These are phyloP conservation scores for Lenzites betulinus DNA, from an alignment of 768 basidiomycete genomes.

Conservation along the genomic window DNA sequence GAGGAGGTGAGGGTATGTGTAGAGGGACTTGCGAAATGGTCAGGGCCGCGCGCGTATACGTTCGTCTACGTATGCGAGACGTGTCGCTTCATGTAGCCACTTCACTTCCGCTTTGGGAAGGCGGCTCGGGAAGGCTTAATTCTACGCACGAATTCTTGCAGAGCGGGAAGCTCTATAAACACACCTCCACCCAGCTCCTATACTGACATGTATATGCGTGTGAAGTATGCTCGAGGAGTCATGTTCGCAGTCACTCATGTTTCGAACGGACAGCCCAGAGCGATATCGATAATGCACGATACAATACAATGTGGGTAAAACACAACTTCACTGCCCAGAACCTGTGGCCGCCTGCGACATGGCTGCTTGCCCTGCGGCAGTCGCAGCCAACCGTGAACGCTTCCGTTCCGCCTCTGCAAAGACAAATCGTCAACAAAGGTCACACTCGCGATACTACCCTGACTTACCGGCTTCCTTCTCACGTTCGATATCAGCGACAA, in stretches of 20 bases:
- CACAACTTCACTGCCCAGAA: constrained; percentile 36
- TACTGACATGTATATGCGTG: too few relatives aligned
- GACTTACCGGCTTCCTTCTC: constrained; percentile 90
- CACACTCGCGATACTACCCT: not conserved
- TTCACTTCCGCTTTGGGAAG: constrained; percentile 5
- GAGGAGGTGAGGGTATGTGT: not conserved
- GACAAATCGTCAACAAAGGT: constrained; percentile 7
- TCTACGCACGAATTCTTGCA: constrained; percentile 15
- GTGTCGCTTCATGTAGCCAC: constrained; percentile 13
- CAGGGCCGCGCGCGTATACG: not conserved
- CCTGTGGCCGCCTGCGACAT: constrained; percentile 65
- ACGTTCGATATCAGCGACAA: constrained; percentile 90
- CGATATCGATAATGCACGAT: constrained; percentile 4
- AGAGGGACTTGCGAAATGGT: not conserved
- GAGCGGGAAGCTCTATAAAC: too few relatives aligned
- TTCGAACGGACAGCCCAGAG: not conserved
- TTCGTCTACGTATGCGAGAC: constrained; percentile 12
- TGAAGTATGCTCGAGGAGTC: not conserved
- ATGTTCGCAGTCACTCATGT: not conserved
- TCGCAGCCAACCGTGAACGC: constrained; percentile 85
- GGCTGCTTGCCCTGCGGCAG: constrained; percentile 87
- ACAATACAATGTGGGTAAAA: constrained; percentile 18
- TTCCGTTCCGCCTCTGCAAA: constrained; percentile 90
- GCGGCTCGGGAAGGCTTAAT: not conserved
- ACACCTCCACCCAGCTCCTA: too few relatives aligned